Conservation (phyloP, 805 yeast species). For the Lipomyces yamanashiensis region DNA sequence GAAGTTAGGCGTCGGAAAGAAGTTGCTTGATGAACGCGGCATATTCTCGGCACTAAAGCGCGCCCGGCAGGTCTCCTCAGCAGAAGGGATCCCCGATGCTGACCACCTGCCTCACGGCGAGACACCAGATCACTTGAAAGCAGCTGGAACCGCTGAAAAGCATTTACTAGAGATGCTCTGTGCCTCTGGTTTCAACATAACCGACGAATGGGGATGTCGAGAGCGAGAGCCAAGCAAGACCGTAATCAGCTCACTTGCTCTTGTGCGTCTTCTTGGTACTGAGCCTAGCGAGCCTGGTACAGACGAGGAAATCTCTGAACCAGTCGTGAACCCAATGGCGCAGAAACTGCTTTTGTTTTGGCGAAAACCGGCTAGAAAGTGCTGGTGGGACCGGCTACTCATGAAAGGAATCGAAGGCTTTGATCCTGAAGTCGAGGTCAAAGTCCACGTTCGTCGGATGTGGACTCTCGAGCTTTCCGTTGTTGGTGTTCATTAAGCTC, state of each 20-base stretch:
- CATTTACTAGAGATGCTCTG: conserved; percentile 94
- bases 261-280: conserved; percentile 54
- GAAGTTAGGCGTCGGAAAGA: conserved; percentile 74
- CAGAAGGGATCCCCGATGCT: neutral
- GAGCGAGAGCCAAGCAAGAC: conserved; percentile 86
- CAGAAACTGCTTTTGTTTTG: conserved; percentile 83
- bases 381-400: conserved; percentile 83
- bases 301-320: neutral
- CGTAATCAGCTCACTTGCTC: conserved; percentile 80
- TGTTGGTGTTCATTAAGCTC: conserved; percentile 68
- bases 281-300: neutral
- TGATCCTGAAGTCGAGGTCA: conserved; percentile 51
- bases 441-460: conserved; percentile 86
- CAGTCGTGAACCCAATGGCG: conserved; percentile 41
- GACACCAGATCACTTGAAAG: conserved; percentile 26
- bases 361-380: conserved; percentile 97
- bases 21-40: conserved; percentile 58
- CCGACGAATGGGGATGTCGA: conserved; percentile 84
- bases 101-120: conserved; percentile 26
- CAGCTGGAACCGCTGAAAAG: conserved; percentile 83
- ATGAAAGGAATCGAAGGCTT: conserved; percentile 45
- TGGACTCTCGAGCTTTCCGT: conserved; percentile 96
- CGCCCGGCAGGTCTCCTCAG: conserved; percentile 17
- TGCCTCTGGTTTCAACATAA: conserved; percentile 74
- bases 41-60: conserved; percentile 69